phyloP scores from a whole-genome alignment of 345 rosid genomes.

The Cochlearia excelsa region DNA sequence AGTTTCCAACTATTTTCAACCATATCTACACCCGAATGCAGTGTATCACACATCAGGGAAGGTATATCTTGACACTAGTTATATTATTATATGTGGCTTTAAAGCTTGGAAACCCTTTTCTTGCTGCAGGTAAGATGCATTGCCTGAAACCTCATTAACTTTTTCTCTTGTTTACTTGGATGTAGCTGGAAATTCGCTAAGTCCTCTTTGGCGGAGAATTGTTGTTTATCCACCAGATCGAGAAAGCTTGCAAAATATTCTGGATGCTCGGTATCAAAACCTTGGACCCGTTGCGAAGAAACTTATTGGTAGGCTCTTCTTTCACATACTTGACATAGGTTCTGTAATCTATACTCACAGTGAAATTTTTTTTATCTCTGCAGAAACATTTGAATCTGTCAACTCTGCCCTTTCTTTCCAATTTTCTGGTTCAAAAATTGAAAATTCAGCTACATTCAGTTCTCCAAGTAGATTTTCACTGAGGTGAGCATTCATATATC shows the following conservation, averaged over 20 bases:
- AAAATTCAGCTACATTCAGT: conserved; percentile 37
- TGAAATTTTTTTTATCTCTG: conserved; percentile 26
- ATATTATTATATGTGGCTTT: conserved; percentile 7
- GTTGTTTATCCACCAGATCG: conserved; percentile 62
- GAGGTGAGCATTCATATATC: conserved; percentile 45
- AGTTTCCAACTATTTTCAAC: conserved; percentile 85
- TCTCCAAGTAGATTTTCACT: conserved; percentile 59
- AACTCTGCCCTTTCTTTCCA: conserved; percentile 42
- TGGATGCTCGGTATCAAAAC: conserved; percentile 62
- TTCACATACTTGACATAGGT: conserved; percentile 19
- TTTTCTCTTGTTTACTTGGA: conserved; percentile 12
- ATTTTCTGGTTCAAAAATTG: conserved; percentile 37
- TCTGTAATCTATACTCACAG: conserved; percentile 11
- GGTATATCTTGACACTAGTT: conserved; percentile 40
- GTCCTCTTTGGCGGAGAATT: conserved; percentile 80
- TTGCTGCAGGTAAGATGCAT: conserved; percentile 12
- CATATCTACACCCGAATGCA: conserved; percentile 59
- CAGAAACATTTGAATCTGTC: conserved; percentile 68
- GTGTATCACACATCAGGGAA: conserved; percentile 43
- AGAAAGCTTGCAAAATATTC: conserved; percentile 58
- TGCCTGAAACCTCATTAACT: background rate
- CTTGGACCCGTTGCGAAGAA: conserved; percentile 57
- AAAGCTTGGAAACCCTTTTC: conserved; percentile 5
- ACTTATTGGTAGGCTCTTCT: conserved; percentile 60
- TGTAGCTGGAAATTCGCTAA: conserved; percentile 62